Base-by-base conservation (phyloP, 2,329 filamentous ascomycete species). In the Huntiella omanensis region DNA sequence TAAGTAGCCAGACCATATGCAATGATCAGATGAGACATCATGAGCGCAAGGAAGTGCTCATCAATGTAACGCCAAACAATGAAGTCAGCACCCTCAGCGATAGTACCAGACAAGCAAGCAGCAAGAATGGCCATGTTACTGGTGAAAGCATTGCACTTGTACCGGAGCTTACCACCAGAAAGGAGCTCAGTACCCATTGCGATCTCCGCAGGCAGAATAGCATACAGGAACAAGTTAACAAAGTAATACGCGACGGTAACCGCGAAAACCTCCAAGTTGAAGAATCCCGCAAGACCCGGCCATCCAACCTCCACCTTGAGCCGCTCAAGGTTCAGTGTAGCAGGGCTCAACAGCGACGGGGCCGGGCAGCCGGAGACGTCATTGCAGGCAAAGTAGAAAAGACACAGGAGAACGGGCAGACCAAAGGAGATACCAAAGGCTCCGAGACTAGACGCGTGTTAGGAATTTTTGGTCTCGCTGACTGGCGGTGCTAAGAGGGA, bases 31-130 rank as follows among this genome's bases (percentile, higher is more conserved):
- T 87, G 92, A 51, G 80, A 75, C 0, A 85, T 91, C 32, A 93
- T 68, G 45, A 98, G 70, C 59, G 88, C 84, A 44, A 91, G 57
- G 59, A 88, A 92, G 65, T 96, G 88, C 58, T 93, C 79, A 66
- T 82, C 80, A 57, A 96, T 85, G 63, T 86, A 96, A 19, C 80
- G 83, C 88, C 88, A 98, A 44, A 95, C 73, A 6, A 76, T 71
- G 56, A 93, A 95, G 15, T 88, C 71, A 44, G 84, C 75, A 48
- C 88, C 88, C 54, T 88, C 74, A 3, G 77, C 62, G 35, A 77
- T 62, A 3, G 86, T 94, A 42, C 86, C 87, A 6, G 78, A 78
- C 33, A 76, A 76, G 45, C 79, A 73, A 4, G 80, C 66, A n/a
- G 70, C 69, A 39, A 93, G 66, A 43, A 80, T 87, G 52, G 81